Percentiles rank a stretch among this genome's conserved stretches.
These are phyloP conservation scores for Boletus tomentosulus DNA, from an alignment of 768 basidiomycete species.

Conservation along the genomic window DNA sequence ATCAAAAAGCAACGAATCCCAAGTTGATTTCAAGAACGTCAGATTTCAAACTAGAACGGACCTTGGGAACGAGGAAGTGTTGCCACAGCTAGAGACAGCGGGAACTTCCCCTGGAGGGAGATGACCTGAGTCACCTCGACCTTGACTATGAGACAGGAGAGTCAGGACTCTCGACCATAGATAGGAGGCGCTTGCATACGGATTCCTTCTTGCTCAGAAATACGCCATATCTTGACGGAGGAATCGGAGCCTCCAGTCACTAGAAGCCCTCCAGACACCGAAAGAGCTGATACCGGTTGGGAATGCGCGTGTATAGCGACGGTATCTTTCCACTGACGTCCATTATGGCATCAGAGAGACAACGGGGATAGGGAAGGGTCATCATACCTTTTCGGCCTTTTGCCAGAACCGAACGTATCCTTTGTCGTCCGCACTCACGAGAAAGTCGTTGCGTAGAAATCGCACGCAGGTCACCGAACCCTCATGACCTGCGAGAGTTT, in stretches of 20 bases:
- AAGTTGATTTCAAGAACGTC: neutral
- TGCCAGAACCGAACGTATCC: conserved; percentile 68
- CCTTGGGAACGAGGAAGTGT: conserved; percentile 66
- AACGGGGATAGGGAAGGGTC: neutral
- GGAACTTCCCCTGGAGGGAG: conserved; percentile 63
- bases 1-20: neutral
- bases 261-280: conserved; percentile 44
- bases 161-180: conserved; percentile 4
- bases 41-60: conserved; percentile 29
- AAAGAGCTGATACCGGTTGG: conserved; percentile 67
- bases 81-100: conserved; percentile 63
- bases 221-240: conserved; percentile 68
- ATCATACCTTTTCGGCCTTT: conserved; percentile 26
- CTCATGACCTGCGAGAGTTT: conserved; percentile 74
- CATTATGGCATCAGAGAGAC: conserved; percentile 11
- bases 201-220: conserved; percentile 28
- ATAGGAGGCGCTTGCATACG: conserved; percentile 20
- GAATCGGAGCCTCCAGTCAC: conserved; percentile 85
- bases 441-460: conserved; percentile 48
- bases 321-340: conserved; percentile 52
- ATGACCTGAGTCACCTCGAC: conserved; percentile 54
- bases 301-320: conserved; percentile 55
- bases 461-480: conserved; percentile 73
- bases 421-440: conserved; percentile 74
- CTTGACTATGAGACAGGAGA: conserved; percentile 26